These are phyloP conservation scores for Calonectria hawksworthii DNA, from an alignment of 2,329 filamentous ascomycete species.

Conservation along the genomic window DNA sequence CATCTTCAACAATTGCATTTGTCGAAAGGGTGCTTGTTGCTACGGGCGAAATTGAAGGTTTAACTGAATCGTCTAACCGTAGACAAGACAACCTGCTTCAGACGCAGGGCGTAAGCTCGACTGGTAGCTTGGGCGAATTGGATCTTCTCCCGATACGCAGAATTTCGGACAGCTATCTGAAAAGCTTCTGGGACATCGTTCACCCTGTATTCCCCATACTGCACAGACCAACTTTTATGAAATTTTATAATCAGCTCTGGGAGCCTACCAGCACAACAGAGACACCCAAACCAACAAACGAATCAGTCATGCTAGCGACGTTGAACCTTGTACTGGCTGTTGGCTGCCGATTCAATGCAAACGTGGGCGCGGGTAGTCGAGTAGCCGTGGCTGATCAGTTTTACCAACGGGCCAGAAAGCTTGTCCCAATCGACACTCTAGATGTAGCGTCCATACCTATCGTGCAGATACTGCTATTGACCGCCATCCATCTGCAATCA, in stretches of 20 bases:
- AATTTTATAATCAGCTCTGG: background rate
- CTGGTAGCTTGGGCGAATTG: background rate
- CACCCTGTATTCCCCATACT: conserved; percentile 25
- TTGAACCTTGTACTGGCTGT: conserved; percentile 26
- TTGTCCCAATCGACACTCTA: conserved; percentile 8
- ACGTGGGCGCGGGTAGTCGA: background rate
- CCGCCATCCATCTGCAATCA: conserved; percentile 26
- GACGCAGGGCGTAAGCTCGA: background rate
- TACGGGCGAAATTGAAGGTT: background rate
- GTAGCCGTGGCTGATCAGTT: background rate
- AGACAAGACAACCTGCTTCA: background rate
- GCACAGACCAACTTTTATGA: conserved; percentile 15
- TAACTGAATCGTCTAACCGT: background rate
- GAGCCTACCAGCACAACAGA: background rate
- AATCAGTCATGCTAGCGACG: background rate
- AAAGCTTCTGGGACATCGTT: conserved; percentile 22
- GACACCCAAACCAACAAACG: background rate
- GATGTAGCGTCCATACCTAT: conserved; percentile 15
- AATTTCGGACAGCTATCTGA: conserved; percentile 3
- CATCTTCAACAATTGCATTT: background rate
- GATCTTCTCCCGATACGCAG: background rate
- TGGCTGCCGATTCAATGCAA: conserved; percentile 19
- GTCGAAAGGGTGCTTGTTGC: background rate
- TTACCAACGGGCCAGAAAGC: conserved; percentile 21
- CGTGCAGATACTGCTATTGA: conserved; percentile 19